These are phyloP conservation scores for Fraxinus quadrangulata DNA, from an alignment of 257 asterid genomes.

Conservation along the genomic window DNA sequence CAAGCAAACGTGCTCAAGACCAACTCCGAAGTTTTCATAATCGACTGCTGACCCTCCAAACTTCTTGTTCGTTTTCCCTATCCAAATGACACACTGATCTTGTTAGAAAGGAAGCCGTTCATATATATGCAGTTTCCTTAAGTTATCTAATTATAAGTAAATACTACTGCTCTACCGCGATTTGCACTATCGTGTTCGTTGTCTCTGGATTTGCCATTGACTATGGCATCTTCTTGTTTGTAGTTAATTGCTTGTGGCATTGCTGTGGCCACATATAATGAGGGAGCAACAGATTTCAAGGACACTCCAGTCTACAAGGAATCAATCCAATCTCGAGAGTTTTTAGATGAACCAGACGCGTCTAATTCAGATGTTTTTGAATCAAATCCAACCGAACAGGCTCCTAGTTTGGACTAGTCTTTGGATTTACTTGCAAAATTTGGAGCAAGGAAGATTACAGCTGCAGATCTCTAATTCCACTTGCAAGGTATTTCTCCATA, in stretches of 20 bases:
- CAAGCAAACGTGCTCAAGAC: too few relatives aligned
- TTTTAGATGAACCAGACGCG: conserved; percentile 80
- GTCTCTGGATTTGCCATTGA: conserved; percentile 6
- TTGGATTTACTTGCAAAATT: neutral
- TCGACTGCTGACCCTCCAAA: too few relatives aligned
- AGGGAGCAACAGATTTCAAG: conserved; percentile 93
- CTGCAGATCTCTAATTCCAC: neutral
- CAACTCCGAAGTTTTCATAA: too few relatives aligned
- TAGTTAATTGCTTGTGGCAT: conserved; percentile 82
- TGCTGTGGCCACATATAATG: conserved; percentile 80
- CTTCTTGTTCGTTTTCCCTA: neutral
- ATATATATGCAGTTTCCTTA: neutral
- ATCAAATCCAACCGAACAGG: conserved; percentile 90
- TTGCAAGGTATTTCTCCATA: neutral
- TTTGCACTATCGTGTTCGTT: neutral
- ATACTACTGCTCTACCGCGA: neutral
- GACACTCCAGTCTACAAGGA: conserved; percentile 85
- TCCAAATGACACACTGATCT: neutral
- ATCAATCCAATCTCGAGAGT: conserved; percentile 71
- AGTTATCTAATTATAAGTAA: neutral
- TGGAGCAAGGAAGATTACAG: neutral
- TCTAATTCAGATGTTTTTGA: conserved; percentile 78
- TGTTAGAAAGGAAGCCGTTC: neutral
- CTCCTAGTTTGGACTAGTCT: conserved; percentile 76
- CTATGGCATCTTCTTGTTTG: conserved; percentile 10